These are phyloP conservation scores for Aspergillus piperis DNA, from an alignment of 2,329 filamentous ascomycete genomes.

Conservation along the genomic window DNA sequence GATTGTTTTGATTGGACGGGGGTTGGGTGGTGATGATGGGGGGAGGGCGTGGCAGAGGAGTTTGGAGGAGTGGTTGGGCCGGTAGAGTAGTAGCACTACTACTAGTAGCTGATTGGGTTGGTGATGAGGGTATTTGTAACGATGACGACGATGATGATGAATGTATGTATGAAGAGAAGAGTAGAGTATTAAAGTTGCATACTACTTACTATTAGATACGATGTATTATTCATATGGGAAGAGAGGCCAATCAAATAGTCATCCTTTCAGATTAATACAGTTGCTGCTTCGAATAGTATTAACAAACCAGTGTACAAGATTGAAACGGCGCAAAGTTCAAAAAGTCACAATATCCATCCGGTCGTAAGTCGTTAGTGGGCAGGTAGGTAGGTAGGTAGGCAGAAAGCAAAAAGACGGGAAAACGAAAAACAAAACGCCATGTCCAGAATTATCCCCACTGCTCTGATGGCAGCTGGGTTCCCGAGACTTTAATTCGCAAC, in stretches of 20 bases:
- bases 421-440: slow-evolving; percentile 16
- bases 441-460: neutral
- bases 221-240: too few species aligned
- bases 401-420: slow-evolving; percentile 1
- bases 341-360: slow-evolving; percentile 18
- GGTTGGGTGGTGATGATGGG: slow-evolving; percentile 37
- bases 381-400: neutral
- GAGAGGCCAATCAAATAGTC: slow-evolving; percentile 11
- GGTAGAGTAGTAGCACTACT: too few species aligned
- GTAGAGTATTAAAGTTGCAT: neutral
- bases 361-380: slow-evolving; percentile 15
- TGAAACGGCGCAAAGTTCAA: neutral
- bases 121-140: slow-evolving; percentile 6
- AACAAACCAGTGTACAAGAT: slow-evolving; percentile 31
- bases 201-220: too few species aligned
- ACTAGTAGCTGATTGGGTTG: neutral
- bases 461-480: neutral
- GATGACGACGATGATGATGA: neutral
- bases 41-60: slow-evolving; percentile 36
- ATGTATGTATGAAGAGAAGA: neutral
- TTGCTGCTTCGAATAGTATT: slow-evolving; percentile 23
- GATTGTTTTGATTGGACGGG: slow-evolving; percentile 51
- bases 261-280: slow-evolving; percentile 34
- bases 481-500: neutral
- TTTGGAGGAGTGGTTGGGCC: slow-evolving; percentile 34